Conservation (phyloP, 2,329 filamentous ascomycete species). For the Diaporthe humulicola region DNA sequence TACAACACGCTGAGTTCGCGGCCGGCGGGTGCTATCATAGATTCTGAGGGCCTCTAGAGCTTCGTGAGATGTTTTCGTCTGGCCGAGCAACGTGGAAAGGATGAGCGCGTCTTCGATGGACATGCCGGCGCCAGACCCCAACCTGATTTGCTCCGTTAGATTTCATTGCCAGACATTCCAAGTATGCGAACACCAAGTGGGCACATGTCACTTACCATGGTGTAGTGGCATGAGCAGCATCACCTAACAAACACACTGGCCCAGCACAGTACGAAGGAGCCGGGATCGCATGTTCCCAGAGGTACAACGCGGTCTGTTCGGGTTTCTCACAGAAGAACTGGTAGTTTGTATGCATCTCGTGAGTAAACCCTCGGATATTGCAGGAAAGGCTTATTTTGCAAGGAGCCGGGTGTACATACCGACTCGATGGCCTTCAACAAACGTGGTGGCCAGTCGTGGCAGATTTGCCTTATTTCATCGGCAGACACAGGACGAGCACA, state of each 20-base stretch:
- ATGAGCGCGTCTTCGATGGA: slow-evolving; percentile 24
- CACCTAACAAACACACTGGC: slow-evolving; percentile 25
- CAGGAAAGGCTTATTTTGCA: not conserved
- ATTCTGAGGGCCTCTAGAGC: slow-evolving; percentile 6
- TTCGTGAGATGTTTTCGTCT: not conserved
- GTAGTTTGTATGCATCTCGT: not conserved
- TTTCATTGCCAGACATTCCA: not conserved
- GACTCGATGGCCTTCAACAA: not conserved
- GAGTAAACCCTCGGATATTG: not conserved
- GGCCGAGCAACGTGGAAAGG: slow-evolving; percentile 25
- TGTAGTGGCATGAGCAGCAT: slow-evolving; percentile 25
- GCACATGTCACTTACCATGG: slow-evolving; percentile 4
- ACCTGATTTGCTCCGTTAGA: slow-evolving; percentile 8
- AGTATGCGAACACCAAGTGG: not conserved
- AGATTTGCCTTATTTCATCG: slow-evolving; percentile 43
- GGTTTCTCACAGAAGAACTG: slow-evolving; percentile 20
- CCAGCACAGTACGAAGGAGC: slow-evolving; percentile 10
- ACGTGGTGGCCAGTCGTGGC: slow-evolving; percentile 14
- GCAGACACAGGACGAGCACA: slow-evolving; percentile 37
- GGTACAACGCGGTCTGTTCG: slow-evolving; percentile 21
- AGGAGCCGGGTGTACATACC: slow-evolving; percentile 1
- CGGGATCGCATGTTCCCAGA: slow-evolving; percentile 23
- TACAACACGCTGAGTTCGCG: slow-evolving; percentile 26
- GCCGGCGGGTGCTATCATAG: slow-evolving; percentile 12
- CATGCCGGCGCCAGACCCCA: slow-evolving; percentile 27